Evolutionary conservation across 441 rosid genomes (phyloP), one percentile per base, ranked within the genome.

Genomic region (Croton laevigatus): DNA sequence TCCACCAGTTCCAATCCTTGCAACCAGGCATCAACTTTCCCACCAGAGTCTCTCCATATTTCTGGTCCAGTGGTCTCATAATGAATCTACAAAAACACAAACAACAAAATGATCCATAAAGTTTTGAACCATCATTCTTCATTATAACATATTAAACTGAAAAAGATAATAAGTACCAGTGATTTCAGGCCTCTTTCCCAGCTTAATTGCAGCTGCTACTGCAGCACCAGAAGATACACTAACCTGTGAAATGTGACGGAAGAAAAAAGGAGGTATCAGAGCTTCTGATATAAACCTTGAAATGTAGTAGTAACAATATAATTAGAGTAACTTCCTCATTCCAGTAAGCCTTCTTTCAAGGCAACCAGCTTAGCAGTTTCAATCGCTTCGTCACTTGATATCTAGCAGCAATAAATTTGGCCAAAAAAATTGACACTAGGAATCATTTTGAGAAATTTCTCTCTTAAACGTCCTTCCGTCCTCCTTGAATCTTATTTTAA

Each of bases 11-110:
- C 97, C 96, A 70, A 89, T 83, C 51, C 89, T 94, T 0, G 88
- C 84, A 10, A 94, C 85, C 51, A 94, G 74, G 80, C 82, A 74
- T 86, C 97, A 66, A 89, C 89, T 82, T 87, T 76, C 63, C 88
- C 98, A 45, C 75, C 91, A 0, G 97, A 82, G 71, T 84, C 94
- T 59, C 75, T 85, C 98, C 98, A 93, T 72, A 91, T 88, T 84
- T 93, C 98, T 0, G 91, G 97, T 34, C 97, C 97, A 27, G 93
- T 89, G 64, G 97, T 87, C 75, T 78, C 86, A 52, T 89, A 93
- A 71, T 91, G 98, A 71, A 87, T 81, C 98, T 89, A 52, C 80
- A 76, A 9, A 65, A n/a, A n/a, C n/a, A n/a, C n/a, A n/a, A 52
- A 76, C 8, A n/a, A 27, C 19, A 27, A 67, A 44, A 17, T 14